A percentile compares a stretch with the other conserved stretches of the same genome.
Conservation (phyloP, 345 rosid genomes). For the Moringa oleifera region DNA sequence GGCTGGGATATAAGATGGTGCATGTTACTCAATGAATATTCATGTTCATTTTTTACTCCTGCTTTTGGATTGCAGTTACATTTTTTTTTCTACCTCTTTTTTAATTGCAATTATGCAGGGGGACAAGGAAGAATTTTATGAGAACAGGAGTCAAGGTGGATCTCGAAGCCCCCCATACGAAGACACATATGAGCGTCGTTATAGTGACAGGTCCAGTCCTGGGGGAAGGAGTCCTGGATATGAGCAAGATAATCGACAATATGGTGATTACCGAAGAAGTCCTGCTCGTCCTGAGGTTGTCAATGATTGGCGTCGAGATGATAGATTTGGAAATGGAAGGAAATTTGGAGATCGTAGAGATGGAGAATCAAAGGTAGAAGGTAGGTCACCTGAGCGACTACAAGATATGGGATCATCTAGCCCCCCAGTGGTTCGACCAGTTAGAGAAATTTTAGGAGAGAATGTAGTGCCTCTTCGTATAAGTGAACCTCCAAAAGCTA, state of each 20-base stretch:
- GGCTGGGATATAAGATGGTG: not conserved
- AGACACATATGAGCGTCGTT: slow-evolving; percentile 64
- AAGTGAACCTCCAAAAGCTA: slow-evolving; percentile 82
- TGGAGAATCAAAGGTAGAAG: slow-evolving; percentile 50
- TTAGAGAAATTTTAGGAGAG: slow-evolving; percentile 90
- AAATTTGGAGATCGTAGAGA: slow-evolving; percentile 55
- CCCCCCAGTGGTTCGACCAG: slow-evolving; percentile 80
- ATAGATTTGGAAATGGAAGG: slow-evolving; percentile 76
- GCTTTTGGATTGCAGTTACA: not conserved
- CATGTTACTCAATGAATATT: not conserved
- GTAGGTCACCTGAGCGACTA: slow-evolving; percentile 68
- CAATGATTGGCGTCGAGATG: slow-evolving; percentile 93
- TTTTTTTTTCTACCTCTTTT: not conserved
- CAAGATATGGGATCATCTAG: slow-evolving; percentile 60
- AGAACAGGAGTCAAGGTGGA: slow-evolving; percentile 56
- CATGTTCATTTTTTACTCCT: not conserved
- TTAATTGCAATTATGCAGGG: slow-evolving; percentile 36
- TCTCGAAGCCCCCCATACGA: slow-evolving; percentile 87
- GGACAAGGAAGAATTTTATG: slow-evolving; percentile 59
- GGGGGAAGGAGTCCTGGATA: slow-evolving; percentile 78
- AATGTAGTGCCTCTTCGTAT: slow-evolving; percentile 73
- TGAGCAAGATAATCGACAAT: slow-evolving; percentile 51
- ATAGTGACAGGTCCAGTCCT: slow-evolving; percentile 71
- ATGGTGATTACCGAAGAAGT: slow-evolving; percentile 51
- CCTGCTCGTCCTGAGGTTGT: slow-evolving; percentile 68